A percentile compares a stretch with the other conserved stretches of the same genome.
Conservation (phyloP, 2,329 filamentous ascomycete genomes). For the Huntiella moniliformis region DNA sequence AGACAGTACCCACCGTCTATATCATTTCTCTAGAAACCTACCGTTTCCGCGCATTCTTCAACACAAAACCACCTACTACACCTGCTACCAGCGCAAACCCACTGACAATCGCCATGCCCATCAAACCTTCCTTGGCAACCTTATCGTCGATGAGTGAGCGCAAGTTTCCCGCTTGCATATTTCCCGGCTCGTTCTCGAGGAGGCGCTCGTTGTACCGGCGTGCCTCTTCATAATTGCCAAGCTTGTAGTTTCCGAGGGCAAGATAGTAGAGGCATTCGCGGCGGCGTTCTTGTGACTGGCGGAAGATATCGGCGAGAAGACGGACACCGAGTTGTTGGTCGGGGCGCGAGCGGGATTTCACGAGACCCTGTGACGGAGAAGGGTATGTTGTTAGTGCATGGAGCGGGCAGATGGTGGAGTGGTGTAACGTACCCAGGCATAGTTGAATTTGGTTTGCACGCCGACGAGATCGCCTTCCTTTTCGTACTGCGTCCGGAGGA, state of each 20-base stretch:
- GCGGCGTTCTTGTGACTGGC: slow-evolving; percentile 74
- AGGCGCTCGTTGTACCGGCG: slow-evolving; percentile 86
- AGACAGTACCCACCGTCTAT: background rate
- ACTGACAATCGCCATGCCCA: slow-evolving; percentile 89
- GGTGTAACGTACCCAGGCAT: slow-evolving; percentile 60
- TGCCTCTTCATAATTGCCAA: slow-evolving; percentile 92
- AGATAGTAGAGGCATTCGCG: slow-evolving; percentile 98
- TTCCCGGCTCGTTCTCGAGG: slow-evolving; percentile 75
- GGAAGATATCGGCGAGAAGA: slow-evolving; percentile 91
- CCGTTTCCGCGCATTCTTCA: slow-evolving; percentile 53
- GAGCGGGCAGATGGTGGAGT: background rate
- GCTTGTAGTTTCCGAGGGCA: slow-evolving; percentile 91
- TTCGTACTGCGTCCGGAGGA: slow-evolving; percentile 84
- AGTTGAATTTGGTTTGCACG: slow-evolving; percentile 98
- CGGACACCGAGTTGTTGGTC: slow-evolving; percentile 92
- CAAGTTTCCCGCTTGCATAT: slow-evolving; percentile 77
- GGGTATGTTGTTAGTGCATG: background rate
- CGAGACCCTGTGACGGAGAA: slow-evolving; percentile 49
- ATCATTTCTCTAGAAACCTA: slow-evolving; percentile 14
- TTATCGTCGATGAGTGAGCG: slow-evolving; percentile 83
- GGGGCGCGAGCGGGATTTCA: slow-evolving; percentile 67
- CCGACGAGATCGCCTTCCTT: slow-evolving; percentile 95
- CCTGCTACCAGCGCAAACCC: slow-evolving; percentile 84
- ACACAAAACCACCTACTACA: slow-evolving; percentile 73
- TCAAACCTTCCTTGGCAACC: slow-evolving; percentile 80